Percentiles rank a stretch among this genome's conserved stretches.
Conservation (phyloP, 2,329 filamentous ascomycete genomes). For the Monosporascus sp. region DNA sequence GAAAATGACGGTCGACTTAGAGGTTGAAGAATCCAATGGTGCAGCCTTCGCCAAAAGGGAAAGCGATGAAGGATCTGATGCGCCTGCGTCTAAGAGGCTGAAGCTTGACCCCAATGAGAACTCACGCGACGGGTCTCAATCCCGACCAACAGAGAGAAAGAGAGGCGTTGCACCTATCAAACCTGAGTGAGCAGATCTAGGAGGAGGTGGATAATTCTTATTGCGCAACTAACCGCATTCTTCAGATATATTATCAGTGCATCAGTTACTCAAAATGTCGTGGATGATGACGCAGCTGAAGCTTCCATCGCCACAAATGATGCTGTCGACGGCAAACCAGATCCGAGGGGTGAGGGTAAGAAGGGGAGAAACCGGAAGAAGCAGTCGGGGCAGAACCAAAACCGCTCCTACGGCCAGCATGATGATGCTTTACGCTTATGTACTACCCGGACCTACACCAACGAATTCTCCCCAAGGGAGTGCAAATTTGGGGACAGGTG, state of each 20-base stretch:
- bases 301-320: slow-evolving; percentile 52
- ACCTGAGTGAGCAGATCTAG: slow-evolving; percentile 27
- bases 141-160: slow-evolving; percentile 13
- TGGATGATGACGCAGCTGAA: slow-evolving; percentile 58
- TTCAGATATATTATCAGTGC: slow-evolving; percentile 28
- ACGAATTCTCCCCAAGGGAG: slow-evolving; percentile 75
- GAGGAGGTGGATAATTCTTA: background rate
- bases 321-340: slow-evolving; percentile 45
- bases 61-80: slow-evolving; percentile 26
- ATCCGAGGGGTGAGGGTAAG: slow-evolving; percentile 30
- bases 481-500: slow-evolving; percentile 80
- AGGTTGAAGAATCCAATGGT: slow-evolving; percentile 6
- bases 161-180: slow-evolving; percentile 31
- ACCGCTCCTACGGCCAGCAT: slow-evolving; percentile 74
- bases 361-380: slow-evolving; percentile 52
- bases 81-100: slow-evolving; percentile 53
- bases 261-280: slow-evolving; percentile 23
- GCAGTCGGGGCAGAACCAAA: slow-evolving; percentile 73
- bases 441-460: slow-evolving; percentile 61
- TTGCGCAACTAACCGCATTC: background rate
- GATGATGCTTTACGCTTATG: slow-evolving; percentile 75
- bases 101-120: slow-evolving; percentile 40
- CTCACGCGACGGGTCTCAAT: slow-evolving; percentile 5
- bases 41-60: slow-evolving; percentile 15
- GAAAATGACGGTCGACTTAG: background rate